Base-by-base conservation (phyloP, 2,329 filamentous ascomycete species). In the Fusarium liriodendri region DNA sequence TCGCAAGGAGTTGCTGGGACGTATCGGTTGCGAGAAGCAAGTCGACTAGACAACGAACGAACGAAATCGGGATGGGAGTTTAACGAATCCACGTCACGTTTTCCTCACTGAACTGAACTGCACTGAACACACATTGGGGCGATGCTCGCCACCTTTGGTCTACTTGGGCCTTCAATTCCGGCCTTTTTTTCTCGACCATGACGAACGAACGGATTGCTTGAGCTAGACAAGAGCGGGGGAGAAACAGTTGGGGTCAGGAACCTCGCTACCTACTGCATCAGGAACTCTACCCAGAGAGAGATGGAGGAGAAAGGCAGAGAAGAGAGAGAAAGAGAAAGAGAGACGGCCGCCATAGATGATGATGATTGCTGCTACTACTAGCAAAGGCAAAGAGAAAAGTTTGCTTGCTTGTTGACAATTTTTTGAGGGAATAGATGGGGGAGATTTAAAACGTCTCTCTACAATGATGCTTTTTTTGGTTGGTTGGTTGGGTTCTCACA, bases 11-110 rank as follows among this genome's bases (percentile, higher is more conserved):
- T 85, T 97, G 74, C 87, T 97, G 62, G 93, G 93, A 52, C 88
- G 94, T 62, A 97, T 97, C 79, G 94, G 94, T 58, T 97, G 94
- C 81, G 93, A 95, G 82, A 95, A 95, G 86, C 92, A 90, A 79
- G 86, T 90, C 64, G 88, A 90, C 22, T 84, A 77, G 78, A 59
- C 38, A 64, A 66, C 50, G 59, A 60, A 37, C 14, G 35, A 38
- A 38, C 37, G 40, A 45, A 18, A 47, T 65, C 64, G 57, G 60
- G 59, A 54, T 52, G 57, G 72, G 77, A 75, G 72, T 73, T 78
- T 65, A 66, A 70, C 65, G 66, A 59, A 63, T 66, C 55, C 63
- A 66, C 60, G 66, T 60, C 55, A 59, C 59, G 33, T 61, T 67
- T 62, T 74, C 35, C 29, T 60, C 63, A 64, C 52, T 50, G 16